These are phyloP conservation scores for Incumbomyces delicatus DNA, from an alignment of 2,329 filamentous ascomycete genomes.

Conservation along the genomic window DNA sequence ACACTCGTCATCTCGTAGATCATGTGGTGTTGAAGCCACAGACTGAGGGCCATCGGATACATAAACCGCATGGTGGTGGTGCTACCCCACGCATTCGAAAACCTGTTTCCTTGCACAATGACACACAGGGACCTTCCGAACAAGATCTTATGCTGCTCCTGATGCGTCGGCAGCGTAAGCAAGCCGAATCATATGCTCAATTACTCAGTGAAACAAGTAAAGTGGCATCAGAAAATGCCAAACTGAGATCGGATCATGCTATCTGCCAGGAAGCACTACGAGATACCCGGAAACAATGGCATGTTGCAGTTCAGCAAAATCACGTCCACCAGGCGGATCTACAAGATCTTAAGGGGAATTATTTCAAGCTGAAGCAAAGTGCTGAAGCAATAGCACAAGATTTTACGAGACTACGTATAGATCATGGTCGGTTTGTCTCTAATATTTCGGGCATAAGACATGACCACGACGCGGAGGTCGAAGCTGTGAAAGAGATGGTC, in stretches of 20 bases:
- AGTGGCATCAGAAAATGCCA: conserved; percentile 6
- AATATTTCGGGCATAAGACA: conserved; percentile 6
- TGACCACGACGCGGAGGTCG: conserved; percentile 1
- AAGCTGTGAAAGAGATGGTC: conserved; percentile 10
- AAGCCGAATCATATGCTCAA: conserved; percentile 3
- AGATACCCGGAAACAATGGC: conserved; percentile 7
- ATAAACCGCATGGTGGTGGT: background rate
- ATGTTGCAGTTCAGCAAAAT: conserved; percentile 4
- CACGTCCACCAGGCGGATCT: conserved; percentile 9
- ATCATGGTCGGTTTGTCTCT: background rate
- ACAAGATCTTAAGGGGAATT: conserved; percentile 12
- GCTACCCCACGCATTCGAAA: background rate
- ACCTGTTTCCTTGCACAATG: background rate
- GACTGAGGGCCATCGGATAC: background rate
- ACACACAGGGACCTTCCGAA: conserved; percentile 8
- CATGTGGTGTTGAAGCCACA: conserved; percentile 5
- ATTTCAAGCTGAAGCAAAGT: conserved; percentile 17
- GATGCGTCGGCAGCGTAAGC: conserved; percentile 10
- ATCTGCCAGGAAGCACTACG: conserved; percentile 4
- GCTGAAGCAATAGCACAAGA: conserved; percentile 16
- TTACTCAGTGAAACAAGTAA: conserved; percentile 4
- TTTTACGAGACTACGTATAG: conserved; percentile 9
- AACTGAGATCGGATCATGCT: conserved; percentile 6
- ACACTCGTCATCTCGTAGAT: background rate
- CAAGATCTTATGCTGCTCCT: conserved; percentile 16